These are phyloP conservation scores for Babesia ovata DNA, from an alignment of 169 alveolate genomes.

Conservation along the genomic window DNA sequence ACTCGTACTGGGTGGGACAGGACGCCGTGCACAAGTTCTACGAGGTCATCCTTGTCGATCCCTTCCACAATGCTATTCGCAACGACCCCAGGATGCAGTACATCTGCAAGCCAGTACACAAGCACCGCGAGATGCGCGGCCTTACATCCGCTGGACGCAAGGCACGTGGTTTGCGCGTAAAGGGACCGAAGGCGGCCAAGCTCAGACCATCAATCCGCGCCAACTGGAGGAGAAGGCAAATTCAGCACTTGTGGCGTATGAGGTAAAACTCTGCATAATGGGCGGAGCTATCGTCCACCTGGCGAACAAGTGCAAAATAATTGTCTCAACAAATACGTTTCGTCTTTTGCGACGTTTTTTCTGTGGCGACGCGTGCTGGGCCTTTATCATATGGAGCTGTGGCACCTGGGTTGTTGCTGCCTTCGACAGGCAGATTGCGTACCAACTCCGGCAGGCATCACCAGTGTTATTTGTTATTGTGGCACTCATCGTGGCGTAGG, in stretches of 20 bases:
- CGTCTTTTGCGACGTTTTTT: neutral
- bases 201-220: slow-evolving; percentile 95
- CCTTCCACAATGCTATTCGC: slow-evolving; percentile 97
- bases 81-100: slow-evolving; percentile 98
- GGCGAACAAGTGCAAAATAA: neutral
- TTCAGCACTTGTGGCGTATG: slow-evolving; percentile 92
- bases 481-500: too few relatives aligned
- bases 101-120: slow-evolving; percentile 95
- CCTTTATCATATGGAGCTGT: neutral
- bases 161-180: slow-evolving; percentile 87
- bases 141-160: slow-evolving; percentile 91
- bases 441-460: too few relatives aligned
- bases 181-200: slow-evolving; percentile 93
- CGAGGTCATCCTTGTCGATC: slow-evolving; percentile 98
- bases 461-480: too few relatives aligned
- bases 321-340: neutral
- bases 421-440: too few relatives aligned
- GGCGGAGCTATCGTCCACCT: neutral
- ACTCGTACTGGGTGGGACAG: slow-evolving; percentile 99
- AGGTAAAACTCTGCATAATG: slow-evolving; percentile 79
- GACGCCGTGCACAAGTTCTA: slow-evolving; percentile 98
- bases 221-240: slow-evolving; percentile 93
- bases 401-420: too few relatives aligned
- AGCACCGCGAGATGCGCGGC: slow-evolving; percentile 99
- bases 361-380: neutral